These are phyloP conservation scores for Starmerella floricola DNA, from an alignment of 805 yeast genomes.

Conservation along the genomic window DNA sequence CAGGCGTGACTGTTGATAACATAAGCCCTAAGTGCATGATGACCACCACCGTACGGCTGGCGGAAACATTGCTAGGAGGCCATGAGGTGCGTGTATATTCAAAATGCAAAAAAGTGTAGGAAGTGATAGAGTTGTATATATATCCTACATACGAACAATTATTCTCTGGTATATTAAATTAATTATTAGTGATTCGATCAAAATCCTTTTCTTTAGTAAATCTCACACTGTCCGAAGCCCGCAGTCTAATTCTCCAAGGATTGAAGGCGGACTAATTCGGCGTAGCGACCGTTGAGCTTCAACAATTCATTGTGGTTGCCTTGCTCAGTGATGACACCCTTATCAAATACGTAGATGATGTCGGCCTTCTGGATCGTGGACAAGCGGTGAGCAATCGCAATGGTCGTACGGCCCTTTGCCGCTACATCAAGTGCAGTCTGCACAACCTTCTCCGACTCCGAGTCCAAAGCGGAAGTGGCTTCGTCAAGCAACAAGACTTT, in stretches of 20 bases:
- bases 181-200: too few relatives aligned
- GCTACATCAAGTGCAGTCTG: constrained; percentile 59
- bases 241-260: constrained; percentile 27
- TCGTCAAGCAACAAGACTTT: constrained; percentile 54
- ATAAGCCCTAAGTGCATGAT: constrained; percentile 4
- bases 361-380: constrained; percentile 55
- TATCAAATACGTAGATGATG: constrained; percentile 46
- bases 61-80: neutral
- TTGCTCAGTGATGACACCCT: constrained; percentile 50
- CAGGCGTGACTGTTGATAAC: neutral
- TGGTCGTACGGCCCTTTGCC: constrained; percentile 59
- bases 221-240: too few relatives aligned
- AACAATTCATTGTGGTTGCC: constrained; percentile 44
- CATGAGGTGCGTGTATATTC: neutral
- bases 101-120: neutral
- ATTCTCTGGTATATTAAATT: too few relatives aligned
- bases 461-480: constrained; percentile 54
- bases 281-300: constrained; percentile 30
- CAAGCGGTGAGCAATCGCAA: constrained; percentile 78
- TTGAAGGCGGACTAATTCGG: constrained; percentile 32
- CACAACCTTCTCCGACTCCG: constrained; percentile 63
- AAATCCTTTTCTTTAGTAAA: too few relatives aligned
- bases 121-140: neutral
- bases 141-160: too few relatives aligned
- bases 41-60: too few relatives aligned